Base-by-base conservation (phyloP, 1,139 yeast species). In the Spencermartinsiella ligniputridi region DNA sequence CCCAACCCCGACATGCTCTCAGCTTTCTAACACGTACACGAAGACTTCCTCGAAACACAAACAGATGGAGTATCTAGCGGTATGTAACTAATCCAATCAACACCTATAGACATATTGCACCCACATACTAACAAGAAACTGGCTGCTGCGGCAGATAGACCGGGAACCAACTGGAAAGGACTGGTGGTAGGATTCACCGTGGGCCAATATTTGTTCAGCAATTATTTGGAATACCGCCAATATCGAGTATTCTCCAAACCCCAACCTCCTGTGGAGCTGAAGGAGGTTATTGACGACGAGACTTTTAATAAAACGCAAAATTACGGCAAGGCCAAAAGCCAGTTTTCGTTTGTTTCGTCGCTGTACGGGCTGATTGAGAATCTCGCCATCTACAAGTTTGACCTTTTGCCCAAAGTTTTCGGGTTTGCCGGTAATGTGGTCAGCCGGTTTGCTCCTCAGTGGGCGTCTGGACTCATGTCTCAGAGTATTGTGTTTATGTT, bases 281-380 rank as follows among this genome's bases (percentile, higher is more conserved):
- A 77, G 52, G 78, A 75, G 27, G 85, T 62, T 2, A 60, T 66
- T 3, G 78, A 82, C 41, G 73, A 78, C 39, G 85, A 84, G 48
- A 86, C 92, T 2, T 87, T 86, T 56, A 73, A 73, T 43, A 85
- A 88, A 62, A 79, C 96, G 2, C 90, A 86, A 60, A 78, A 74
- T 29, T 92, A 92, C 62, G 79, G 95, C 3, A 70, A 85, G 36
- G 86, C 96, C n/a, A 90, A 89, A 63, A 76, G 89, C 43, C 71
- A 73, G 56, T 89, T 88, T 61, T 75, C 83, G 1, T 71, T 86
- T 45, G 64, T 85, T 45, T 64, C 78, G 20, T 76, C 79, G 36
- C 53, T 77, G 13, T 74, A 74, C 57, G 68, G 74, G 5, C 69
- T 83, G 41, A 55, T 75, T 13, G 78, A 82, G 58, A 84, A 82